phyloP scores from a whole-genome alignment of 1,284 basidiomycete genomes.

The Naganishia albida region DNA sequence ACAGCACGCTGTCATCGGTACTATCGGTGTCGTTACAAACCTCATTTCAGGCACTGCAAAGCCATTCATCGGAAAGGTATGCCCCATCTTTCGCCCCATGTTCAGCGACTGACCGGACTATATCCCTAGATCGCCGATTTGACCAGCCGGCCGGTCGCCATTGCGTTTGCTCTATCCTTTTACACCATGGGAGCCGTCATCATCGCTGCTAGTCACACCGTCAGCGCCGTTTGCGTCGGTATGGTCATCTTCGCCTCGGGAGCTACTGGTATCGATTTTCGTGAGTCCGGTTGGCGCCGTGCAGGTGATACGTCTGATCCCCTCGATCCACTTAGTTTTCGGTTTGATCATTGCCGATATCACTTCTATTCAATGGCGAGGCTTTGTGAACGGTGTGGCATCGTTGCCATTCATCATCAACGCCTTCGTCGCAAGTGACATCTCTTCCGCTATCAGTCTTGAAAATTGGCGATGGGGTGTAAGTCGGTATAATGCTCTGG shows the following conservation, averaged over 20 bases:
- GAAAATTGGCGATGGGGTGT: slow-evolving; percentile 69
- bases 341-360: slow-evolving; percentile 62
- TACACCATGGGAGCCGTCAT: slow-evolving; percentile 48
- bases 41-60: slow-evolving; percentile 48
- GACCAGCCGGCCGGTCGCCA: slow-evolving; percentile 30
- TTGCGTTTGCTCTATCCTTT: slow-evolving; percentile 34
- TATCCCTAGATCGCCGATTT: slow-evolving; percentile 29
- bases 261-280: slow-evolving; percentile 43
- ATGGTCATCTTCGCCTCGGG: slow-evolving; percentile 47
- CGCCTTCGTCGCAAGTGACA: slow-evolving; percentile 49
- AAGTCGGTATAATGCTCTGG: slow-evolving; percentile 14
- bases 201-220: slow-evolving; percentile 41
- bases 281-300: slow-evolving; percentile 42
- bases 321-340: slow-evolving; percentile 11
- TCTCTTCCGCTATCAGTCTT: slow-evolving; percentile 65
- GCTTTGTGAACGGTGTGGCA: slow-evolving; percentile 68
- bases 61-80: slow-evolving; percentile 49
- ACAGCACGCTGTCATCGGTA: slow-evolving; percentile 48
- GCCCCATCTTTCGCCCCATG: background rate
- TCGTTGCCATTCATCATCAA: slow-evolving; percentile 63
- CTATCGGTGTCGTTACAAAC: slow-evolving; percentile 46
- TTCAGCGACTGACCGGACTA: background rate
- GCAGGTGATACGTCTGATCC: slow-evolving; percentile 41
- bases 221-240: slow-evolving; percentile 44
- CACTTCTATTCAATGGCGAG: slow-evolving; percentile 74